Evolutionary conservation across 805 yeast species (phyloP).

Genomic region (Candida silvicultrix): DNA sequence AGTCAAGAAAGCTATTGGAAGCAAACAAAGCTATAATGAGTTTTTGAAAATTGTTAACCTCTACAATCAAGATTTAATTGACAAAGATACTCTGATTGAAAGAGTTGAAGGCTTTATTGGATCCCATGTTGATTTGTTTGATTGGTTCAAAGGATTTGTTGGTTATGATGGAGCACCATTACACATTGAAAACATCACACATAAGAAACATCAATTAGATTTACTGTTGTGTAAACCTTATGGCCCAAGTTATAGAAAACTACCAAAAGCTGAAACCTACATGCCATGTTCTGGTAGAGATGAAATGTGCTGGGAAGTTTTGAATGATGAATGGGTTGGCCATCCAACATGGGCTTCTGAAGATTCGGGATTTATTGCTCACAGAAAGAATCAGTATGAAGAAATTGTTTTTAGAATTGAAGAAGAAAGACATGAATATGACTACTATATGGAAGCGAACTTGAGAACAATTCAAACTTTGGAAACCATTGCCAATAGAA

Average conservation of each 20-base stretch:
- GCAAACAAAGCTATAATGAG: constrained; percentile 87
- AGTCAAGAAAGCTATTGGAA: constrained; percentile 82
- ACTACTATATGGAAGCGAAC: constrained; percentile 91
- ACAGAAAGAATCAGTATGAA: constrained; percentile 95
- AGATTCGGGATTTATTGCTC: constrained; percentile 98
- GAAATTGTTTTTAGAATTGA: constrained; percentile 92
- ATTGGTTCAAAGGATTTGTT: constrained; percentile 90
- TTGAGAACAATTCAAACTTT: constrained; percentile 91
- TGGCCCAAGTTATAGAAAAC: constrained; percentile 89
- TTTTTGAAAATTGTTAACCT: constrained; percentile 83
- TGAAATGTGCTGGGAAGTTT: constrained; percentile 98
- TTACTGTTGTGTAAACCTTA: constrained; percentile 86
- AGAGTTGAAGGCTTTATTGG: constrained; percentile 86
- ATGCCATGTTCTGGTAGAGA: constrained; percentile 99
- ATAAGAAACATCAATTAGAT: constrained; percentile 88
- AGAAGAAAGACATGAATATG: constrained; percentile 97
- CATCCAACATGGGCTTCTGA: constrained; percentile 99
- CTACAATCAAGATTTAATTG: constrained; percentile 87
- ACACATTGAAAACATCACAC: constrained; percentile 78
- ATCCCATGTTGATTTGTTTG: constrained; percentile 65
- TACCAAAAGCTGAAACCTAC: constrained; percentile 89
- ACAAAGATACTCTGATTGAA: constrained; percentile 72
- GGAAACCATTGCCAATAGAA: constrained; percentile 90
- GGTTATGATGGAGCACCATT: constrained; percentile 83
- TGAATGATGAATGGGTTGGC: constrained; percentile 98